Evolutionary conservation across 2,329 filamentous ascomycete genomes (phyloP).

Genomic region (Aureobasidium sp.): DNA sequence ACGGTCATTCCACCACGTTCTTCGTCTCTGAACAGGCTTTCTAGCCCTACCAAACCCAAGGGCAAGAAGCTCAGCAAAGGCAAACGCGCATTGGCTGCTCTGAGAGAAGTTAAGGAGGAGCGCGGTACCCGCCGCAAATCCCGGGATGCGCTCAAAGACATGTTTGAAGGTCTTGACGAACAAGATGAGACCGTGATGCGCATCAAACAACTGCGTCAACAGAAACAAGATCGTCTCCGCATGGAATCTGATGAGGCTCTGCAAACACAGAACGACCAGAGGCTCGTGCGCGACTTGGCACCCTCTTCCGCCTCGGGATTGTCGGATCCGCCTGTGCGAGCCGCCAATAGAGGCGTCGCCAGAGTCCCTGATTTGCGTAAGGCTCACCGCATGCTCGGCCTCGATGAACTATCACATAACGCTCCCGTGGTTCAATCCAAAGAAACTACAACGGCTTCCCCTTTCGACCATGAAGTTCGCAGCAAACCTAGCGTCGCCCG

Average conservation of each 20-base stretch:
- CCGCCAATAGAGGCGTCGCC: slow-evolving; percentile 11
- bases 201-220: slow-evolving; percentile 49
- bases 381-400: slow-evolving; percentile 33
- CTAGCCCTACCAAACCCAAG: background rate
- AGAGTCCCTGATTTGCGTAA: slow-evolving; percentile 22
- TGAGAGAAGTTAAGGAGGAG: slow-evolving; percentile 14
- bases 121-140: slow-evolving; percentile 17
- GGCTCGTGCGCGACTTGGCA: slow-evolving; percentile 5
- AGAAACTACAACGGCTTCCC: slow-evolving; percentile 5
- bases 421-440: background rate
- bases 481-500: background rate
- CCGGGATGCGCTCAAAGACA: slow-evolving; percentile 16
- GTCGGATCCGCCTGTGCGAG: background rate
- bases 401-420: slow-evolving; percentile 19
- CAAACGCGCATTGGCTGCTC: slow-evolving; percentile 18
- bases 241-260: slow-evolving; percentile 9
- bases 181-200: slow-evolving; percentile 47
- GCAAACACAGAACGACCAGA: background rate
- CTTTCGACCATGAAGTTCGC: background rate
- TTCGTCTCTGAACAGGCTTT: slow-evolving; percentile 4
- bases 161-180: slow-evolving; percentile 26
- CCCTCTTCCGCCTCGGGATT: background rate
- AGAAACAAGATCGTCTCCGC: slow-evolving; percentile 42
- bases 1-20: background rate
- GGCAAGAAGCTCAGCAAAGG: slow-evolving; percentile 4